A percentile compares a stretch with the other conserved stretches of the same genome.
These are phyloP conservation scores for Blastocrithidia nonstop DNA, from an alignment of 208 protist species.

Conservation along the genomic window DNA sequence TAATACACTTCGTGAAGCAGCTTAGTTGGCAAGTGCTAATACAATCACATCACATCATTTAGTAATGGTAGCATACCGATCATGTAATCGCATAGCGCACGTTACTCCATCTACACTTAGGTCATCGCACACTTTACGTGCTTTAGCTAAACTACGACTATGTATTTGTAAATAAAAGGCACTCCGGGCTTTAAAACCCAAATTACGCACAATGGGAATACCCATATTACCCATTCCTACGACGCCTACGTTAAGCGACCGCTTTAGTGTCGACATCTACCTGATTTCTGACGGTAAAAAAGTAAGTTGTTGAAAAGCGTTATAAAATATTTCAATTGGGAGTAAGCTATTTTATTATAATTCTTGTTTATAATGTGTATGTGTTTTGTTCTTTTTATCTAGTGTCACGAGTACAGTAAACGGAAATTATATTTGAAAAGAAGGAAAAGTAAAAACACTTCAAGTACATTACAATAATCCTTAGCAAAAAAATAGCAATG, in stretches of 20 bases:
- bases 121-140: slow-evolving; percentile 51
- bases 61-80: slow-evolving; percentile 65
- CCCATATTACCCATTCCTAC: slow-evolving; percentile 81
- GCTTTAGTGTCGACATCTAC: slow-evolving; percentile 32
- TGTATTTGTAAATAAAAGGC: slow-evolving; percentile 79
- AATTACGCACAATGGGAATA: slow-evolving; percentile 64
- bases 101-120: slow-evolving; percentile 65
- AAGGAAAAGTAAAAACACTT: too few species aligned
- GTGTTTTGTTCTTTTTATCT: too few species aligned
- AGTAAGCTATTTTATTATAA: neutral
- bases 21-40: slow-evolving; percentile 29
- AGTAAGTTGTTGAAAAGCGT: neutral
- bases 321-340: slow-evolving; percentile 3
- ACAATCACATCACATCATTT: slow-evolving; percentile 81
- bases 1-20: slow-evolving; percentile 29
- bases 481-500: too few species aligned
- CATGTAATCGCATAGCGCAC: slow-evolving; percentile 74
- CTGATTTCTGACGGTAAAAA: too few species aligned
- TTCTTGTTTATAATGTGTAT: slow-evolving; percentile 5
- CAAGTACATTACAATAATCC: too few species aligned
- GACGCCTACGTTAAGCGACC: slow-evolving; percentile 77
- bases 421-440: too few species aligned
- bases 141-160: slow-evolving; percentile 48
- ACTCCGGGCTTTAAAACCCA: slow-evolving; percentile 77
- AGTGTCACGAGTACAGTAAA: too few species aligned